Evolutionary conservation across 352 stramenopile genomes (phyloP).

Genomic region (Phytopythium sindhum): DNA sequence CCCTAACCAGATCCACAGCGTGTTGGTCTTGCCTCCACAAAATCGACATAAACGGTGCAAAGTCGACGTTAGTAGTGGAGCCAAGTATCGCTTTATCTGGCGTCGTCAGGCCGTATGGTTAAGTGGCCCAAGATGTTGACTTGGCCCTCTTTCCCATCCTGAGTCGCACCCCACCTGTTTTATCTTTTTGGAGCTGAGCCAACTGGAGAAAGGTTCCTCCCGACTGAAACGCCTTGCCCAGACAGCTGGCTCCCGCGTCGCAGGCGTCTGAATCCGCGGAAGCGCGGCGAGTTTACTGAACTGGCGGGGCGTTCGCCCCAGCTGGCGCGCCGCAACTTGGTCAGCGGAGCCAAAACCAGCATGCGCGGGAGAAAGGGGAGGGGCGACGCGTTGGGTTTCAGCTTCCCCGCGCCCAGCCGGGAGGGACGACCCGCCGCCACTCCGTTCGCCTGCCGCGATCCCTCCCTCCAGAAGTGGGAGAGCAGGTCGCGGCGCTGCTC

Average conservation of each 20-base stretch:
- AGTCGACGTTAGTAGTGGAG: not conserved
- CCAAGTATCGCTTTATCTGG: not conserved
- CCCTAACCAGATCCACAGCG: not conserved
- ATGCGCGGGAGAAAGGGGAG: not conserved
- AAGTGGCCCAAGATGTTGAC: not conserved
- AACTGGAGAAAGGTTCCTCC: slow-evolving; percentile 1
- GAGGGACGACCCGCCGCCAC: not conserved
- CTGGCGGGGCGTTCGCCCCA: not conserved
- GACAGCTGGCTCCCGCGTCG: not conserved
- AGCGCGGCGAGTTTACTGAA: not conserved
- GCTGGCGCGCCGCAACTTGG: not conserved
- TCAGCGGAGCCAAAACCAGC: no score
- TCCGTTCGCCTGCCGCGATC: no score
- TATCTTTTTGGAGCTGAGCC: not conserved
- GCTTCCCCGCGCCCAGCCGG: not conserved
- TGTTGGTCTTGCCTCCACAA: no score
- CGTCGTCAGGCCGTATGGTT: not conserved
- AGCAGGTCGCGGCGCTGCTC: not conserved
- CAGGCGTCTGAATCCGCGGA: slow-evolving; percentile 4
- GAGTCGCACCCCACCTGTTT: not conserved
- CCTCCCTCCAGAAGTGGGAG: not conserved
- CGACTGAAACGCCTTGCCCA: not conserved
- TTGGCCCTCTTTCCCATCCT: not conserved
- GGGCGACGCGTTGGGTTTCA: not conserved
- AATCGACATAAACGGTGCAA: no score